Conservation (phyloP, 345 rosid species). For the Gynandropsis gynandra region DNA sequence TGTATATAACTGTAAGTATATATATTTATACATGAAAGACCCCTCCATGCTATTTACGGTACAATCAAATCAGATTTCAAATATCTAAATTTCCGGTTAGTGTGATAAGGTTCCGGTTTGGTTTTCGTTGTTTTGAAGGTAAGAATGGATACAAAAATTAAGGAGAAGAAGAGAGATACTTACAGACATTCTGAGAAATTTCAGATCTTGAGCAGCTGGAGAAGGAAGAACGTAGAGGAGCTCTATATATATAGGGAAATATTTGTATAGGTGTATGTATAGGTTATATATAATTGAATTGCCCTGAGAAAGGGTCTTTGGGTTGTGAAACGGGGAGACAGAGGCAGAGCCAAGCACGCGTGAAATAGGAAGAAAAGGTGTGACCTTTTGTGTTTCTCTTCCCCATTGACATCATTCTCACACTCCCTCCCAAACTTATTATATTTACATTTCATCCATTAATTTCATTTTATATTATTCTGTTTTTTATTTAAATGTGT, state of each 20-base stretch:
- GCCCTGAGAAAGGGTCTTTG: slow-evolving; percentile 29
- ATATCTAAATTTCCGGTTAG: no score
- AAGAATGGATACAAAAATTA: neutral
- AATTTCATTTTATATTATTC: neutral
- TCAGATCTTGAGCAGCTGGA: slow-evolving; percentile 8
- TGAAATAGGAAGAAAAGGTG: slow-evolving; percentile 36
- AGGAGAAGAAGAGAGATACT: slow-evolving; percentile 24
- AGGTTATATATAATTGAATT: slow-evolving; percentile 2
- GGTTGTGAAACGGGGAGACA: slow-evolving; percentile 47
- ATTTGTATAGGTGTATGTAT: slow-evolving; percentile 1
- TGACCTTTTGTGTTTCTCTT: slow-evolving; percentile 26
- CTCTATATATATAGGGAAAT: slow-evolving; percentile 4
- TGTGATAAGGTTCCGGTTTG: neutral
- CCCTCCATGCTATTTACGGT: no score
- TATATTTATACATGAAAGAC: neutral
- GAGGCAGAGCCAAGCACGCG: slow-evolving; percentile 41
- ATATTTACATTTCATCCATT: neutral
- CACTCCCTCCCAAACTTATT: slow-evolving; percentile 16
- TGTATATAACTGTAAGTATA: neutral
- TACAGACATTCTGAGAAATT: slow-evolving; percentile 42
- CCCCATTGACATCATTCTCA: slow-evolving; percentile 23
- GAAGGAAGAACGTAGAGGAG: slow-evolving; percentile 7
- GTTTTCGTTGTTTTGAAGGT: neutral
- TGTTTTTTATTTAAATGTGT: neutral
- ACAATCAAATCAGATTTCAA: no score